Conservation (phyloP, 1,284 basidiomycete species). For the Ustilago tritici region DNA sequence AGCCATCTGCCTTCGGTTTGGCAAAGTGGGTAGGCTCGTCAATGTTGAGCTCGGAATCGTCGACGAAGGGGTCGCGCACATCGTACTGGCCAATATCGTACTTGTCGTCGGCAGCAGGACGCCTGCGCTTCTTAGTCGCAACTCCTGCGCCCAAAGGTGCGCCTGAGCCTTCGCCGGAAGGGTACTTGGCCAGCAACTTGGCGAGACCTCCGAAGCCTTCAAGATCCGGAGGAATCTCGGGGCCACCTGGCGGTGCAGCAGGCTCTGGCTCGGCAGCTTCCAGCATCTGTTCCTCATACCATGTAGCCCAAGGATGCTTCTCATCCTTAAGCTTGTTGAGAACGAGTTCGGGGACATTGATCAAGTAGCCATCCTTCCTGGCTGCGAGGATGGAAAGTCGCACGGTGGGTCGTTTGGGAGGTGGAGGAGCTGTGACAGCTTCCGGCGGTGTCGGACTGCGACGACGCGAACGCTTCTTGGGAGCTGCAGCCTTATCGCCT, state of each 20-base stretch:
- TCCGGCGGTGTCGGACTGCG: slow-evolving; percentile 40
- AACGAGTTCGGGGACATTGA: slow-evolving; percentile 61
- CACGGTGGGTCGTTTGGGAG: slow-evolving; percentile 42
- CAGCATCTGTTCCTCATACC: slow-evolving; percentile 57
- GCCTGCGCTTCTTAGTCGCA: slow-evolving; percentile 45
- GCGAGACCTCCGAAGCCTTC: slow-evolving; percentile 55
- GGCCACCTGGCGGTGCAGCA: slow-evolving; percentile 21
- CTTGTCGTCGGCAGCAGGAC: slow-evolving; percentile 47
- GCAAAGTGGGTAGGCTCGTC: slow-evolving; percentile 91
- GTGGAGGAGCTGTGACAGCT: slow-evolving; percentile 21
- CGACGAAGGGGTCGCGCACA: slow-evolving; percentile 91
- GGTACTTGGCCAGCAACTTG: slow-evolving; percentile 58
- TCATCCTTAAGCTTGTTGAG: slow-evolving; percentile 49
- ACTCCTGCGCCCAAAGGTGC: slow-evolving; percentile 13
- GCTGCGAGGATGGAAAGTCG: slow-evolving; percentile 41
- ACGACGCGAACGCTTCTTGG: slow-evolving; percentile 41
- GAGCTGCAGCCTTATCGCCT: slow-evolving; percentile 26
- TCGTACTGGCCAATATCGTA: slow-evolving; percentile 77
- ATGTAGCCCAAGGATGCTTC: slow-evolving; percentile 58
- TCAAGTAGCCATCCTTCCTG: slow-evolving; percentile 56
- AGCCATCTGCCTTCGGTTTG: slow-evolving; percentile 93
- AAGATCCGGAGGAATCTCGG: slow-evolving; percentile 36
- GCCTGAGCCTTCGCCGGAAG: slow-evolving; percentile 19
- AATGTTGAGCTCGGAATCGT: slow-evolving; percentile 91
- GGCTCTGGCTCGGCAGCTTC: slow-evolving; percentile 31